Conservation (phyloP, 148 eudicot species). For the Camellia lanceoleosa region DNA sequence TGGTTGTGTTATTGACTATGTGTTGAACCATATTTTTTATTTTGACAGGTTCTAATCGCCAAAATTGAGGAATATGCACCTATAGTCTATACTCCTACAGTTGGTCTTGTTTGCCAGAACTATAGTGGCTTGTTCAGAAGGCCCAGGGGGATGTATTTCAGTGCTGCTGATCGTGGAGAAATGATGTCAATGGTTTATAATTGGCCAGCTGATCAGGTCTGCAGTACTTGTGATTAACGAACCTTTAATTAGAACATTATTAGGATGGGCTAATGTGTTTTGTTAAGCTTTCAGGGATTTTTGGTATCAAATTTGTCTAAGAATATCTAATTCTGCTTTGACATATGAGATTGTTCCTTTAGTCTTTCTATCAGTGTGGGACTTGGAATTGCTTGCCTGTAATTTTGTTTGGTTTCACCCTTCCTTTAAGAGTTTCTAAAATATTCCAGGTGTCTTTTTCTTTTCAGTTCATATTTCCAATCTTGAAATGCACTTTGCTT, state of each 20-base stretch:
- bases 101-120: slow-evolving; percentile 95
- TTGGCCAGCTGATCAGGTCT: slow-evolving; percentile 98
- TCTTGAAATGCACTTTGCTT: background rate
- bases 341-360: background rate
- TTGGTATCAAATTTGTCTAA: background rate
- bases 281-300: background rate
- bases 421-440: no score
- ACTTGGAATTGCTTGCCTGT: background rate
- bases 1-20: no score
- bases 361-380: no score
- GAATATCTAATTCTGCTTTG: background rate
- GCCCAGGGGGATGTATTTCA: slow-evolving; percentile 97
- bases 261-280: background rate
- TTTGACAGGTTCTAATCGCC: slow-evolving; percentile 75
- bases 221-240: background rate
- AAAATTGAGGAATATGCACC: slow-evolving; percentile 98
- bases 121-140: slow-evolving; percentile 93
- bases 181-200: slow-evolving; percentile 99
- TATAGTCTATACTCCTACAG: slow-evolving; percentile 94
- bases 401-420: background rate
- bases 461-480: background rate
- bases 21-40: slow-evolving; percentile 1
- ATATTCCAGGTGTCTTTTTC: background rate
- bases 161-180: slow-evolving; percentile 95
- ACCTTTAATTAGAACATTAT: background rate